Base-by-base conservation (phyloP, 2,329 filamentous ascomycete genomes). In the Botrytis deweyae region DNA sequence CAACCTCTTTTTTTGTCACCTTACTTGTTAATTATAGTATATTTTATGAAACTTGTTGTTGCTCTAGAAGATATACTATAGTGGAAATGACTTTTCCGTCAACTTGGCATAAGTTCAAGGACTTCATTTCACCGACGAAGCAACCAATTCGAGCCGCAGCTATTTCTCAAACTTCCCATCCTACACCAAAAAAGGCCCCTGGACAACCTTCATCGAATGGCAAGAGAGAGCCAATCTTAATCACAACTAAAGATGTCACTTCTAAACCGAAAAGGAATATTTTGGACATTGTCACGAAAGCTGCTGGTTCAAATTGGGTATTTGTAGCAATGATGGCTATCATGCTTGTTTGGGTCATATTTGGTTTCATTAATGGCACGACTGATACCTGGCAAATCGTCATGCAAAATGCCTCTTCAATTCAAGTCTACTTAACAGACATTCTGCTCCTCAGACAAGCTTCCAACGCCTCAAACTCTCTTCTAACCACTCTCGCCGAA, bases 381-480 rank as follows among this genome's bases (percentile, higher is more conserved):
- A 55, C 49, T 3, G 49, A 55, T n/a, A 55, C 72, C 46, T 82
- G 81, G 81, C 75, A 79, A 42, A 78, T 80, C 20, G 70, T 74
- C 1, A 81, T 82, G 42, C 81, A 79, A 9, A 81, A 82, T 72
- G 76, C 77, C 1, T 80, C 82, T 69, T 81, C 81, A 14, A 80
- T 82, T 42, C 40, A 82, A 29, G 80, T 79, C 65, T 81, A 81
- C 64, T 72, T 81, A 0, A 82, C 80, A 67, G 81, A 82, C 61
- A 80, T 81, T 1, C 76, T 82, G 49, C 49, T 55, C 36, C 80
- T 82, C 77, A 78, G 80, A 22, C 78, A 82, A 74, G 79, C 81
- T 33, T 77, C 82, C 25, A 79, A 79, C 68, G 61, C 74, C 9
- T 65, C 73, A 29, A 70, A 69, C 8, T 72, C 64, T 14, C 62